Evolutionary conservation across 2,329 filamentous ascomycete genomes (phyloP), one percentile per base, ranked within the genome.

Genomic region (Fonsecaea multimorphosa): DNA sequence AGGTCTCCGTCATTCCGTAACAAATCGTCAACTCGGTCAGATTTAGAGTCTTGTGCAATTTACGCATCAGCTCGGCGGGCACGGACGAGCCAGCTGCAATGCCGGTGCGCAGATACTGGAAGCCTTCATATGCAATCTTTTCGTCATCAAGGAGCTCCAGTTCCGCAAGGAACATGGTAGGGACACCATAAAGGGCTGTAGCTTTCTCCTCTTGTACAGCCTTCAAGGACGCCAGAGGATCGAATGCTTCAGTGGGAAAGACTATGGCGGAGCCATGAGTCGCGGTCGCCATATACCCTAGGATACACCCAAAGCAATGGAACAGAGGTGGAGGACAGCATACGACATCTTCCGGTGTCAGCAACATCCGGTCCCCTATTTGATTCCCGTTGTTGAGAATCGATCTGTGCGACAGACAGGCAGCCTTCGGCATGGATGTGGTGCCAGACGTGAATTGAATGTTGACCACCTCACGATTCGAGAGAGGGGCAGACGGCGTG

Each of bases 391-490:
- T 98, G 79, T 98, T 99, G 67, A 99, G 83, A 69, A 98, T 94
- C n/a, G 86, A 89, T 2, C 84, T 85, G 79, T 98, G 94, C 0
- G 87, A 89, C 34, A 99, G 85, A 81, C 93, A 96, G 1, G 94
- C 94, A 0, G 95, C 95, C 79, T 98, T 98, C 24, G 93, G 94
- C 73, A 86, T 83, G 0, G 91, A 91, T 0, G 95, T 98, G 0
- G 95, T 98, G n/a, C 94, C 95, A 0, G 90, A 94, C 0, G 95
- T 99, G 80, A 98, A 98, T 77, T 98, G 94, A 70, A 98, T 97
- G 75, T 97, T 98, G 71, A 96, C 89, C 1, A 90, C 87, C 58
- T 98, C 94, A 24, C 58, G n/a, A 38, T 71, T 68, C 11, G 65
- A 68, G 57, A 78, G 27, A 77, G 32, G 72, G 72, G 11, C 75